These are phyloP conservation scores for Leptomonas pyrrhocoris DNA, from an alignment of 208 protist genomes.

Conservation along the genomic window DNA sequence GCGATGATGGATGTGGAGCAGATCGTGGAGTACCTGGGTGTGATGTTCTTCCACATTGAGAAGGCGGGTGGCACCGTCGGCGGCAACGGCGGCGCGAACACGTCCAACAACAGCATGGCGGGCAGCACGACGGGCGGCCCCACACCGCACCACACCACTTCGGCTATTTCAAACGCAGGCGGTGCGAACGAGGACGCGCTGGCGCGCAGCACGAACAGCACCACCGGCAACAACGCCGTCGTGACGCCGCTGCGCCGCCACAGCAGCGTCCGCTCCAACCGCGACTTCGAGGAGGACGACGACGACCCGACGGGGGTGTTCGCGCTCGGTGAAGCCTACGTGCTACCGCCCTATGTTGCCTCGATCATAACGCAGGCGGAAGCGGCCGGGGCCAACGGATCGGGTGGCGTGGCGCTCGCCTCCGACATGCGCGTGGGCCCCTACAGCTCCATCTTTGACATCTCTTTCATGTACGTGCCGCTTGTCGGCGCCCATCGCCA, in stretches of 20 bases:
- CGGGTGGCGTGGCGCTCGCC: constrained; percentile 37
- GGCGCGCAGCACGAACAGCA: constrained; percentile 28
- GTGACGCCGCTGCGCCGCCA: constrained; percentile 12
- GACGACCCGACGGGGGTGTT: constrained; percentile 37
- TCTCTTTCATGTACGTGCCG: constrained; percentile 77
- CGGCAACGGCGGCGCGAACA: constrained; percentile 14
- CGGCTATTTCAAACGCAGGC: constrained; percentile 12
- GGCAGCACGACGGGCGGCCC: constrained; percentile 10
- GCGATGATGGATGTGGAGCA: constrained; percentile 83
- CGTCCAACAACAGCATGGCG: constrained; percentile 13
- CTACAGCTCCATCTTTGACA: constrained; percentile 76
- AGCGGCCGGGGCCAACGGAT: constrained; percentile 32
- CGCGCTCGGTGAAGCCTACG: constrained; percentile 38
- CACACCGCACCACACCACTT: constrained; percentile 19
- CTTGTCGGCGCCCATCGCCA: constrained; percentile 56
- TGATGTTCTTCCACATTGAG: constrained; percentile 80
- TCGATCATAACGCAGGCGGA: constrained; percentile 55
- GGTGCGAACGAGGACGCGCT: constrained; percentile 19
- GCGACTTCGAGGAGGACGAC: constrained; percentile 33
- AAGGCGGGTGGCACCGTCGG: constrained; percentile 36
- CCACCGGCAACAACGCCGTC: constrained; percentile 14
- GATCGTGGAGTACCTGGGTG: constrained; percentile 83
- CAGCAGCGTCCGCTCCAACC: constrained; percentile 17
- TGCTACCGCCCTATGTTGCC: constrained; percentile 67
- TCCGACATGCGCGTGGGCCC: constrained; percentile 53